phyloP scores from a whole-genome alignment of 2,329 filamentous ascomycete species.

The Beauveria sp. region DNA sequence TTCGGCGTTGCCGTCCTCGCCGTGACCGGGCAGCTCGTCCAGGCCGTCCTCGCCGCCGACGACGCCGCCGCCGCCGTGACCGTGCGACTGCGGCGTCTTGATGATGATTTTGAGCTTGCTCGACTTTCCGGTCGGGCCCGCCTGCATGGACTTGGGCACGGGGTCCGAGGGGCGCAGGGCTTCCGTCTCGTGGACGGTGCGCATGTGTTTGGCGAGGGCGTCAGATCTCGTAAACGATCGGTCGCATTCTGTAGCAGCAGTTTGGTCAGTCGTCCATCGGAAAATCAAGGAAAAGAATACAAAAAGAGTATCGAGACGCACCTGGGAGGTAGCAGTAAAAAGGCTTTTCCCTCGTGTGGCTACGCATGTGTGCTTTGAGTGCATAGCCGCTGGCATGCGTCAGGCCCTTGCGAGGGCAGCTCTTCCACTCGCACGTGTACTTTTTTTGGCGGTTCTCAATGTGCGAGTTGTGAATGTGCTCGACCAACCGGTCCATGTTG shows the following conservation, averaged over 20 bases:
- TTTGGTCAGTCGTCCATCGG: constrained; percentile 1
- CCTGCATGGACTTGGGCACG: constrained; percentile 61
- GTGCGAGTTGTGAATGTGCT: constrained; percentile 86
- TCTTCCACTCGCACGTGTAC: constrained; percentile 96
- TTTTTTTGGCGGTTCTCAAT: constrained; percentile 91
- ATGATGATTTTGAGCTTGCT: constrained; percentile 56
- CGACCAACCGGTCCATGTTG: constrained; percentile 75
- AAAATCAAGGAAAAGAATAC: not conserved
- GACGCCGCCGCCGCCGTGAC: constrained; percentile 46
- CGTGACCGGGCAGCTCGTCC: constrained; percentile 30
- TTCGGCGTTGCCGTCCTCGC: constrained; percentile 50
- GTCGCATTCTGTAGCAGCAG: constrained; percentile 68
- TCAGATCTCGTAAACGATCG: constrained; percentile 94
- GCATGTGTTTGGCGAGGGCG: constrained; percentile 95
- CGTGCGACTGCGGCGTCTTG: constrained; percentile 52
- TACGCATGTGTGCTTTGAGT: constrained; percentile 93
- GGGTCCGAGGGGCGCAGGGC: constrained; percentile 74
- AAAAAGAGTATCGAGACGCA: constrained; percentile 33
- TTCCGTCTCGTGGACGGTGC: constrained; percentile 96
- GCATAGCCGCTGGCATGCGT: constrained; percentile 94
- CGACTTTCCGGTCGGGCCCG: constrained; percentile 34
- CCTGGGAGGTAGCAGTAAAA: constrained; percentile 95
- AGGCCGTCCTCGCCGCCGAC: constrained; percentile 43
- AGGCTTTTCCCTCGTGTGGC: constrained; percentile 95
- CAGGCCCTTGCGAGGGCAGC: constrained; percentile 80